Evolutionary conservation across 495 filamentous ascomycete genomes (phyloP).

Genomic region (Paragyromitra xinjiangensis): DNA sequence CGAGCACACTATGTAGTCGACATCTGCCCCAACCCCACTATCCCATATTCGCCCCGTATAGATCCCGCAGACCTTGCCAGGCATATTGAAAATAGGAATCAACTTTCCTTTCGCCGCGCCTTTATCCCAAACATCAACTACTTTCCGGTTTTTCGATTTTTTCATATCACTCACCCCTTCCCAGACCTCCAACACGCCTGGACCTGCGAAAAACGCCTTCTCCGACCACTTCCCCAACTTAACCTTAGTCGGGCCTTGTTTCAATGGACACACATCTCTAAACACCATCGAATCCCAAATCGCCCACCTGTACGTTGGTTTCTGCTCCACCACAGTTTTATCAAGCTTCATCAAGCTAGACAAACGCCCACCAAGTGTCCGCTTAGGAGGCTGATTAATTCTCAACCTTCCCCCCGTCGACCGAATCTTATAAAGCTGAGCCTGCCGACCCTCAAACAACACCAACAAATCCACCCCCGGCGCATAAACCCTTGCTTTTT

Average conservation of each 20-base stretch:
- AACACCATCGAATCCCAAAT: conserved; percentile 22
- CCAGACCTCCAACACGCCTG: conserved; percentile 11
- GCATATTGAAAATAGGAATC: neutral
- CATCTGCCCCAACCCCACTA: conserved; percentile 2
- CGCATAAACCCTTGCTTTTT: neutral
- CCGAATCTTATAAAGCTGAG: conserved; percentile 22
- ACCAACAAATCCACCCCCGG: conserved; percentile 27
- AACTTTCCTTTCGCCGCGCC: neutral
- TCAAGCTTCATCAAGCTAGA: neutral
- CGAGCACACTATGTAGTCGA: conserved; percentile 19
- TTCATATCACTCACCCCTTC: neutral
- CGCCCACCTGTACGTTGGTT: neutral
- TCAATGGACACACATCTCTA: neutral
- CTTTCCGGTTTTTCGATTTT: neutral
- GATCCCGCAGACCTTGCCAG: conserved; percentile 7
- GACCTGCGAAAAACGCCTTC: conserved; percentile 9
- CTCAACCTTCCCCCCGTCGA: no score
- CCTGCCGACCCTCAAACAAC: conserved; percentile 16
- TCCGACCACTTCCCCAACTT: conserved; percentile 19
- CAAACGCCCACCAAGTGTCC: neutral
- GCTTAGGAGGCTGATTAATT: no score
- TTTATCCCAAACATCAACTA: conserved; percentile 5
- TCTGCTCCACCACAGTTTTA: neutral
- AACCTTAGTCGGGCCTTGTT: conserved; percentile 6
- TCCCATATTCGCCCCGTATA: conserved; percentile 17